These are phyloP conservation scores for Gypsophila paniculata DNA, from an alignment of 179 eudicot genomes.

Conservation along the genomic window DNA sequence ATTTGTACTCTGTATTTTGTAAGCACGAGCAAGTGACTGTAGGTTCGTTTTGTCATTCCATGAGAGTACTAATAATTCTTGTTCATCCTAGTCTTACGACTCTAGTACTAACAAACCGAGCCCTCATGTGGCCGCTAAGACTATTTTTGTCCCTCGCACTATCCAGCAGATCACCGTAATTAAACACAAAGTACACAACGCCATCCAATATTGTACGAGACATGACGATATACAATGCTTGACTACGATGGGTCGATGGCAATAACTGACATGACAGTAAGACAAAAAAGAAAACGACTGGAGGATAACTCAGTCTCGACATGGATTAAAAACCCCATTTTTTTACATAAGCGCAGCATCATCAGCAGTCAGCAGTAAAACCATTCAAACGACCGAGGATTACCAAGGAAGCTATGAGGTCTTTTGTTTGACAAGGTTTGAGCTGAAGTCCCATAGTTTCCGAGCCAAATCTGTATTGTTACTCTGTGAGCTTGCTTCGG, in stretches of 20 bases:
- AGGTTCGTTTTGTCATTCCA: too few relatives aligned
- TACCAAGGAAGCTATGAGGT: background rate
- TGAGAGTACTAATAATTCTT: too few relatives aligned
- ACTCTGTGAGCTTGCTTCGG: slow-evolving; percentile 26
- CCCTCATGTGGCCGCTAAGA: too few relatives aligned
- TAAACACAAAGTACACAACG: too few relatives aligned
- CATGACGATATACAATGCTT: too few relatives aligned
- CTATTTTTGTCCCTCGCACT: too few relatives aligned
- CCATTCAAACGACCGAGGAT: background rate
- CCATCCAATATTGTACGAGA: too few relatives aligned
- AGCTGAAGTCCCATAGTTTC: slow-evolving; percentile 32
- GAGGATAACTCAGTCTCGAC: background rate
- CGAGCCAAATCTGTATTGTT: slow-evolving; percentile 25
- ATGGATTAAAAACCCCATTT: background rate
- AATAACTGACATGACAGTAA: background rate
- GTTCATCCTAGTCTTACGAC: too few relatives aligned
- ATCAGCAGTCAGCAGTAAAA: background rate
- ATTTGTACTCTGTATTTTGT: background rate
- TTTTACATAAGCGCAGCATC: background rate
- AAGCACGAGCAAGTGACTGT: too few relatives aligned
- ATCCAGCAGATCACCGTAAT: too few relatives aligned
- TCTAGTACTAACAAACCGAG: too few relatives aligned
- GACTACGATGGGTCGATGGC: too few relatives aligned
- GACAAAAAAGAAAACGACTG: background rate
- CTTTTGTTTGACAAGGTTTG: slow-evolving; percentile 30